A percentile compares a stretch with the other conserved stretches of the same genome.
Conservation (phyloP, 1,139 yeast genomes). For the Lodderomyces theae region DNA sequence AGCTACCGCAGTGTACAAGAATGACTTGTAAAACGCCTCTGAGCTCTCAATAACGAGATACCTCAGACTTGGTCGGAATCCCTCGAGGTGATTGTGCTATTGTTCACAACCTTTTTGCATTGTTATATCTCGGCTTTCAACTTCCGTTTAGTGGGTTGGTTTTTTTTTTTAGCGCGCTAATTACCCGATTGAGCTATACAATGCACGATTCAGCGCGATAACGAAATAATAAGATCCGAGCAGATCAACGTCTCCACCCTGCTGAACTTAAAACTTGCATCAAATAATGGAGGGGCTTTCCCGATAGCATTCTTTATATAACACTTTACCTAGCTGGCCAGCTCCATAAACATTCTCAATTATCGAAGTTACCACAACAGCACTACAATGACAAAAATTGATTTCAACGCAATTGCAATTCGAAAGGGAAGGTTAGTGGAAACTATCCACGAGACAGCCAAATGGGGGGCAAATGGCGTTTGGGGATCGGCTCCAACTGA, state of each 20-base stretch:
- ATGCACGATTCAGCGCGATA: neutral
- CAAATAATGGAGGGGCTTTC: neutral
- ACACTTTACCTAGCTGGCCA: neutral
- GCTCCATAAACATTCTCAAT: neutral
- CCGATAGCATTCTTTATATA: neutral
- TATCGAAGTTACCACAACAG: neutral
- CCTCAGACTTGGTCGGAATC: too few relatives aligned
- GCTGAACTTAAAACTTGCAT: neutral
- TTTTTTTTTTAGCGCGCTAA: neutral
- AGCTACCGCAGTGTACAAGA: too few relatives aligned
- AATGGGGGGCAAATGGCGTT: conserved; percentile 59
- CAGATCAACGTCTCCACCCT: neutral
- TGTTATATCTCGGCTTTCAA: conserved; percentile 14
- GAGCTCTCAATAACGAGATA: too few relatives aligned
- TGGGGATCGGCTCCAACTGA: conserved; percentile 56
- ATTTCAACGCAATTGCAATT: conserved; percentile 8
- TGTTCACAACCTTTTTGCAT: too few relatives aligned
- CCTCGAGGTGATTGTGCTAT: too few relatives aligned
- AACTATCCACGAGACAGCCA: conserved; percentile 61
- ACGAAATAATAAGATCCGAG: neutral
- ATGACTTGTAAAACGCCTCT: too few relatives aligned
- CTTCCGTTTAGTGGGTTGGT: too few relatives aligned
- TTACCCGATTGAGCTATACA: neutral
- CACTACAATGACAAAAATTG: conserved; percentile 1
- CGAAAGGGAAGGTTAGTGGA: conserved; percentile 21